Conservation (phyloP, 768 basidiomycete genomes). For the Hericium coralloides region DNA sequence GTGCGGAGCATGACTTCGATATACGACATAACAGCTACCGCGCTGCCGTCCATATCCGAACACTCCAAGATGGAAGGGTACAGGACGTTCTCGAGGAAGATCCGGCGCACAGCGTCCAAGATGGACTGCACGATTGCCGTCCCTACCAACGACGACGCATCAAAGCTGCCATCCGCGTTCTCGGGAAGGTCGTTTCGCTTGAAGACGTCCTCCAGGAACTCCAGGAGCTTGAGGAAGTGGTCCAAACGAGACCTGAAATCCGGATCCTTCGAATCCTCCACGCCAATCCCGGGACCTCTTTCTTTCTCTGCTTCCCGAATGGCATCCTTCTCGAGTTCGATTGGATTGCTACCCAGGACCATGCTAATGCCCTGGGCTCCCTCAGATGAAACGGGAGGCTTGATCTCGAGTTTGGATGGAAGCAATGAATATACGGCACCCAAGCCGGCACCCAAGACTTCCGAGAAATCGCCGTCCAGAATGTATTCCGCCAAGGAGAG, state of each 20-base stretch:
- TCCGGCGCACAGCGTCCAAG: slow-evolving; percentile 69
- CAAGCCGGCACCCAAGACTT: slow-evolving; percentile 88
- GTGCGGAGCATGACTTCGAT: slow-evolving; percentile 83
- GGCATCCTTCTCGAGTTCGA: slow-evolving; percentile 50
- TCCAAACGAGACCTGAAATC: slow-evolving; percentile 79
- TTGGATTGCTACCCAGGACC: slow-evolving; percentile 58
- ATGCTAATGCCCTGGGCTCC: slow-evolving; percentile 43
- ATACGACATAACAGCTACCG: slow-evolving; percentile 93
- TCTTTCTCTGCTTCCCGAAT: slow-evolving; percentile 39
- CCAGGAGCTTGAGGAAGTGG: slow-evolving; percentile 83
- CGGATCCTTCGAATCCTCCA: slow-evolving; percentile 66
- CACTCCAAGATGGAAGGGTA: slow-evolving; percentile 92
- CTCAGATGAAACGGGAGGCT: slow-evolving; percentile 32
- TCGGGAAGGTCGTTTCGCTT: slow-evolving; percentile 48
- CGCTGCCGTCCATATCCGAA: slow-evolving; percentile 88
- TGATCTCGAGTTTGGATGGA: slow-evolving; percentile 78
- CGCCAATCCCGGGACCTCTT: slow-evolving; percentile 46
- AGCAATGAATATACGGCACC: slow-evolving; percentile 89
- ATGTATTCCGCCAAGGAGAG: slow-evolving; percentile 89
- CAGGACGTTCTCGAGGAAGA: slow-evolving; percentile 88
- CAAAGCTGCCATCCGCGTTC: slow-evolving; percentile 31
- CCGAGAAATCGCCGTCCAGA: slow-evolving; percentile 96
- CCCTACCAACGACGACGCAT: slow-evolving; percentile 62
- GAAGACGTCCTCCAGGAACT: slow-evolving; percentile 87
- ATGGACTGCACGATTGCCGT: slow-evolving; percentile 78